Conservation (phyloP, 1,284 basidiomycete species). For the Pseudozyma hubeiensis region DNA sequence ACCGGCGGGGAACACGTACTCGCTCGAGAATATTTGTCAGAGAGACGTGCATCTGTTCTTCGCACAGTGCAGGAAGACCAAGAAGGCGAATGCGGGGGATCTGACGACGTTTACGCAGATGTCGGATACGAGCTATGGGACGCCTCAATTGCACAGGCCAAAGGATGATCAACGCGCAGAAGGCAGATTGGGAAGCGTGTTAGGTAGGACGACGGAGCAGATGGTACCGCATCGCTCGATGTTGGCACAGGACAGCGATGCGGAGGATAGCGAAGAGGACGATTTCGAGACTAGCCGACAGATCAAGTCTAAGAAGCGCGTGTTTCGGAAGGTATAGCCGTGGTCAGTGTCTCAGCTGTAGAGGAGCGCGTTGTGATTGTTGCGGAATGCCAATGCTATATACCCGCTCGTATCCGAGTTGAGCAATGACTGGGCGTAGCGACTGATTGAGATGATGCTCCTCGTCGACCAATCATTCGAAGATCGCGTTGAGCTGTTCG, state of each 20-base stretch:
- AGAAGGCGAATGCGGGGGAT: slow-evolving; percentile 29
- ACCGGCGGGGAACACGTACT: slow-evolving; percentile 88
- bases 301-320: slow-evolving; percentile 27
- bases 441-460: no score
- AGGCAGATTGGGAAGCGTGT: neutral
- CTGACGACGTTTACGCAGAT: slow-evolving; percentile 43
- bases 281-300: slow-evolving; percentile 43
- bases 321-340: slow-evolving; percentile 20
- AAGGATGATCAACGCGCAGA: neutral
- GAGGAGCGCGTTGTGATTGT: neutral
- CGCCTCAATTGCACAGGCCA: neutral
- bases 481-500: neutral
- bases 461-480: neutral
- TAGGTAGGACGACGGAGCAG: neutral
- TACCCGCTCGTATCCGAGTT: no score
- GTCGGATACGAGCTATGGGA: slow-evolving; percentile 40
- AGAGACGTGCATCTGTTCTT: slow-evolving; percentile 88
- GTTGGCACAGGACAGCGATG: slow-evolving; percentile 16
- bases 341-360: neutral
- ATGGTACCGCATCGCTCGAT: neutral
- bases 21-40: slow-evolving; percentile 85
- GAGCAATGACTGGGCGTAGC: no score
- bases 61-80: slow-evolving; percentile 82
- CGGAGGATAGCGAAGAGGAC: slow-evolving; percentile 28
- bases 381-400: neutral